These are phyloP conservation scores for Microdochium trichocladiopsis DNA, from an alignment of 2,329 filamentous ascomycete genomes.

Conservation along the genomic window DNA sequence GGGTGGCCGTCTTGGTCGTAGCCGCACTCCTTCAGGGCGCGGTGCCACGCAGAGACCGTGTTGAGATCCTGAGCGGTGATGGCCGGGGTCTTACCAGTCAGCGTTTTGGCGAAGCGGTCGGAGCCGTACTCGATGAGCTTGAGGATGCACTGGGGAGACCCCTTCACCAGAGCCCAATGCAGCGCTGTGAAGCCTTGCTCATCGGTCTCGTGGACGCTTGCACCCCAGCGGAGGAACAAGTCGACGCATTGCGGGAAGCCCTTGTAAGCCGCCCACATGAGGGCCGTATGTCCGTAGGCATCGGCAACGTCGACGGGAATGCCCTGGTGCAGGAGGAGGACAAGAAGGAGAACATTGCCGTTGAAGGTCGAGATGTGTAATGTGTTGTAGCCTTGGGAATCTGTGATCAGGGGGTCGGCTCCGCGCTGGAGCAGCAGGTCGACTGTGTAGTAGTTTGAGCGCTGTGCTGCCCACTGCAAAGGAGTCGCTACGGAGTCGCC, in stretches of 20 bases:
- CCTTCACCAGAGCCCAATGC: slow-evolving; percentile 95
- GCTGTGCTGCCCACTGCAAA: slow-evolving; percentile 93
- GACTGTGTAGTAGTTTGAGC: slow-evolving; percentile 94
- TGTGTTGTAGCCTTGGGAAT: slow-evolving; percentile 96
- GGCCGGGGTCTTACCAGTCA: slow-evolving; percentile 83
- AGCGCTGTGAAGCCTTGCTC: slow-evolving; percentile 91
- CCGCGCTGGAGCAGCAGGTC: slow-evolving; percentile 86
- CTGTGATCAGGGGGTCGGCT: slow-evolving; percentile 85
- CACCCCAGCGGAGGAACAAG: slow-evolving; percentile 88
- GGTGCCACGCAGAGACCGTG: slow-evolving; percentile 72
- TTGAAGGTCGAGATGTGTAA: slow-evolving; percentile 96
- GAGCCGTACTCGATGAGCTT: slow-evolving; percentile 94
- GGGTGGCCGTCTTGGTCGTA: slow-evolving; percentile 74
- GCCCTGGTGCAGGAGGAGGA: slow-evolving; percentile 87
- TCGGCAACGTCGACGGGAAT: slow-evolving; percentile 91
- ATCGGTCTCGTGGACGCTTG: slow-evolving; percentile 83
- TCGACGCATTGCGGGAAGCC: slow-evolving; percentile 90
- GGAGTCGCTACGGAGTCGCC: slow-evolving; percentile 92
- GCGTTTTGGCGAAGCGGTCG: slow-evolving; percentile 84
- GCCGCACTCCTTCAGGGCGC: slow-evolving; percentile 75
- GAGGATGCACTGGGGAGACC: slow-evolving; percentile 79
- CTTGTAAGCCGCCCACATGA: slow-evolving; percentile 99
- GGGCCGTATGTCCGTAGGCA: slow-evolving; percentile 80
- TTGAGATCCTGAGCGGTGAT: slow-evolving; percentile 87
- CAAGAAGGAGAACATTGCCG: slow-evolving; percentile 84